A percentile compares a stretch with the other conserved stretches of the same genome.
Conservation (phyloP, 2,329 filamentous ascomycete species). For the Alternaria angustiovoidea region DNA sequence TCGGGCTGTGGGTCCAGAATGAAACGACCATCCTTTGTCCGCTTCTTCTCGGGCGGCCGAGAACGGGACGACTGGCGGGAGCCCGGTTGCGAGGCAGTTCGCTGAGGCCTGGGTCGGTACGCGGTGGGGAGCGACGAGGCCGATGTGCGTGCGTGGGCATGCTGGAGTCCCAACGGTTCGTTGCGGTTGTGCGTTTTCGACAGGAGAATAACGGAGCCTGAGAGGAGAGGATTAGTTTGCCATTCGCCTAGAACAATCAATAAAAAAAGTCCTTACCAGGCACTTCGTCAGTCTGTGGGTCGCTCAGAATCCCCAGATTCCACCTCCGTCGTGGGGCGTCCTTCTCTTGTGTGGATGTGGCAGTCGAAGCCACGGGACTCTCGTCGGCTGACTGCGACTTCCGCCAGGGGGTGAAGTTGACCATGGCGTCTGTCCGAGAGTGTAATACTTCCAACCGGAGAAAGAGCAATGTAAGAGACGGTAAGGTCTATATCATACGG, state of each 20-base stretch:
- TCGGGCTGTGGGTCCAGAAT: slow-evolving; percentile 93
- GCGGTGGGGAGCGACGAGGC: slow-evolving; percentile 59
- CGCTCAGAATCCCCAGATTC: slow-evolving; percentile 82
- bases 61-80: slow-evolving; percentile 37
- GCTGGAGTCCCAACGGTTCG: slow-evolving; percentile 67
- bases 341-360: slow-evolving; percentile 14
- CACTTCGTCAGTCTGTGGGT: slow-evolving; percentile 82
- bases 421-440: slow-evolving; percentile 19
- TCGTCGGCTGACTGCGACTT: slow-evolving; percentile 17
- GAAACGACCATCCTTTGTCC: slow-evolving; percentile 80
- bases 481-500: slow-evolving; percentile 7
- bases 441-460: not conserved
- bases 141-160: slow-evolving; percentile 69
- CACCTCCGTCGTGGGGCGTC: slow-evolving; percentile 44
- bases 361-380: slow-evolving; percentile 7
- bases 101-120: slow-evolving; percentile 30
- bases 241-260: not conserved
- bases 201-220: slow-evolving; percentile 68
- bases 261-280: slow-evolving; percentile 67
- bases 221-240: not conserved
- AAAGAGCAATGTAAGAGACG: not conserved
- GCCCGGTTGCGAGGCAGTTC: slow-evolving; percentile 19
- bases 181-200: slow-evolving; percentile 65
- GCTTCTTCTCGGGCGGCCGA: slow-evolving; percentile 67
- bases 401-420: slow-evolving; percentile 27